phyloP scores from a whole-genome alignment of 73 alveolate species.

The Paramecium primaurelia region DNA sequence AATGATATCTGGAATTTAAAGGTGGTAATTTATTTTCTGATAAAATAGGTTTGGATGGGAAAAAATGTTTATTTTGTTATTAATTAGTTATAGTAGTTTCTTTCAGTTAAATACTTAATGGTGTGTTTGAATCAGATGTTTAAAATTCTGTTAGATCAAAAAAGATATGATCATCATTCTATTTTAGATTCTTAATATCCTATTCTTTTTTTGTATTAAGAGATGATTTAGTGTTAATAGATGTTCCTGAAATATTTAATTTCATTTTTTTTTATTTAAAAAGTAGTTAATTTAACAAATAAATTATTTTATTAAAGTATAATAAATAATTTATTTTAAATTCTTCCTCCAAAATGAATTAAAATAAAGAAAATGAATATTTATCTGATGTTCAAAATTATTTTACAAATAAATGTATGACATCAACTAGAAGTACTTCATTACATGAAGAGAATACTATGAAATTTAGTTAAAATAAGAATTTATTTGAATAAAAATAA shows the following conservation, averaged over 20 bases:
- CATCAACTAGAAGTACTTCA: background rate
- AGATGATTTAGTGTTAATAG: background rate
- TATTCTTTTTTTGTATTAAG: background rate
- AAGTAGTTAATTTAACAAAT: slow-evolving; percentile 26
- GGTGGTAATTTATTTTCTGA: slow-evolving; percentile 19
- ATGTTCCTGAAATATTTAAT: background rate
- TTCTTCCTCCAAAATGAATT: background rate
- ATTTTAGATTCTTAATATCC: background rate
- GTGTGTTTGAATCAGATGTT: slow-evolving; percentile 8
- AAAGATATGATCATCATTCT: background rate
- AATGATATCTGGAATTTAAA: background rate
- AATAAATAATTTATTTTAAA: background rate
- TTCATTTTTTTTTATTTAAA: background rate
- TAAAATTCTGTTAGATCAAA: slow-evolving; percentile 42
- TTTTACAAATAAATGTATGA: background rate
- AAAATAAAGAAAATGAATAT: background rate
- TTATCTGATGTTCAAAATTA: background rate
- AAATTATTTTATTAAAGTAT: background rate
- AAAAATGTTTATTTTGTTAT: background rate
- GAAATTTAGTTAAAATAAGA: background rate
- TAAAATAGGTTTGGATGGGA: background rate
- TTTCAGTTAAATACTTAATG: slow-evolving; percentile 1
- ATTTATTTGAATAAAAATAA: background rate
- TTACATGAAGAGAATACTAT: background rate
- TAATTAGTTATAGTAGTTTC: background rate